A percentile compares a stretch with the other conserved stretches of the same genome.
Conservation (phyloP, 1,139 yeast species). For the Saccharomycopsis crataegensis region DNA sequence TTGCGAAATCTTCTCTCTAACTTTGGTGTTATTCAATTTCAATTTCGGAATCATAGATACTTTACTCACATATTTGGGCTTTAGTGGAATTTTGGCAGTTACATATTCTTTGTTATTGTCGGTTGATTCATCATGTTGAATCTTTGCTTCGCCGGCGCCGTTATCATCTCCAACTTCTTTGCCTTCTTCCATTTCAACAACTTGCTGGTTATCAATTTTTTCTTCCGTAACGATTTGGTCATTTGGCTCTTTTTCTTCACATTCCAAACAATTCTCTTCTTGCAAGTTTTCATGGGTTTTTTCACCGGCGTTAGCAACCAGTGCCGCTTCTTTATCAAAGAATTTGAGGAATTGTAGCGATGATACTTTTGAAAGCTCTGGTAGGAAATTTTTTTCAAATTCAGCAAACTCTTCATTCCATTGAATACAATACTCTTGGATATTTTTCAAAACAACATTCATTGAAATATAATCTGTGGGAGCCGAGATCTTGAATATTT, state of each 20-base stretch:
- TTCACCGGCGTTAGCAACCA: not conserved
- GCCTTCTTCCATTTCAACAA: not conserved
- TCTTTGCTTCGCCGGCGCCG: not conserved
- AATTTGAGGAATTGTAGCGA: constrained; percentile 6
- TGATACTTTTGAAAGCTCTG: constrained; percentile 66
- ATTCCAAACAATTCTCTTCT: no score
- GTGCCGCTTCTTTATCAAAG: not conserved
- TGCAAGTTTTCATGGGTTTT: not conserved
- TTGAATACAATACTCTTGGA: constrained; percentile 74
- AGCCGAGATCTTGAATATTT: constrained; percentile 44
- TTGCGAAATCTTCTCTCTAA: constrained; percentile 15
- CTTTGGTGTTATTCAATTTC: constrained; percentile 1
- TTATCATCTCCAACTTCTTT: not conserved
- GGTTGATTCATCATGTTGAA: not conserved
- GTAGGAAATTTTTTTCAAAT: constrained; percentile 71
- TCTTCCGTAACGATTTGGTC: not conserved
- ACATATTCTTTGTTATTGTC: not conserved
- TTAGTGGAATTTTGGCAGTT: not conserved
- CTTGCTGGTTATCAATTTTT: not conserved
- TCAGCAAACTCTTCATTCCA: constrained; percentile 85
- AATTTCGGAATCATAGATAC: constrained; percentile 17
- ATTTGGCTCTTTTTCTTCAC: not conserved
- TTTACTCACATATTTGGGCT: constrained; percentile 4
- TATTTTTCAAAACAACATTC: constrained; percentile 58
- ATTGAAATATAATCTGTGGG: constrained; percentile 64